Conservation (phyloP, 176 grass and related monocot genomes). For the Aegilops longissima region DNA sequence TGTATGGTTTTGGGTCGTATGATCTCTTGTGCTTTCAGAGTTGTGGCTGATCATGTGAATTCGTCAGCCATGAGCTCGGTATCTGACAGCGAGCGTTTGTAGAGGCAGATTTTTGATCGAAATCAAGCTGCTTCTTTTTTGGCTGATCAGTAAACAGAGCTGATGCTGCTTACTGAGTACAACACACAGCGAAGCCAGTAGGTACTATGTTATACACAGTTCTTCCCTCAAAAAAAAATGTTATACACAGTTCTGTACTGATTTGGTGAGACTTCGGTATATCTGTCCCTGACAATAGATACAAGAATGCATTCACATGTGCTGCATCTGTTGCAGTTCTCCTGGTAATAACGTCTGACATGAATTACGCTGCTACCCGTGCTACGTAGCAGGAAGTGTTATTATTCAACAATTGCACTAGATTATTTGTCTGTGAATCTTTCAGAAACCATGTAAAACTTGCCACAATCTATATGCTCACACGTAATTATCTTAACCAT, state of each 20-base stretch:
- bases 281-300: not conserved
- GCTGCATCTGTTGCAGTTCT: not conserved
- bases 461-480: not conserved
- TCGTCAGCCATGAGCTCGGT: not conserved
- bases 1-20: not conserved
- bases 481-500: not conserved
- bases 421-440: slow-evolving; percentile 38
- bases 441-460: not conserved
- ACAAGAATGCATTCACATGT: not conserved
- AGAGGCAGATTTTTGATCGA: not conserved
- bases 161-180: not conserved
- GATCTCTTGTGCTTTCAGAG: not conserved
- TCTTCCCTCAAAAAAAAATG: too few relatives aligned
- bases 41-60: not conserved
- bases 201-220: not conserved
- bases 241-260: too few relatives aligned
- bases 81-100: not conserved
- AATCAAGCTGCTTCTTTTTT: not conserved
- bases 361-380: too few relatives aligned
- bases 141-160: not conserved
- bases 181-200: not conserved
- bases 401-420: not conserved
- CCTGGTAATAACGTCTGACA: not conserved
- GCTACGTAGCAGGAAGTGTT: not conserved
- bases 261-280: too few relatives aligned